Percentiles rank a stretch among this genome's conserved stretches.
These are phyloP conservation scores for Penicillium goetzii DNA, from an alignment of 495 filamentous ascomycete species.

Conservation along the genomic window DNA sequence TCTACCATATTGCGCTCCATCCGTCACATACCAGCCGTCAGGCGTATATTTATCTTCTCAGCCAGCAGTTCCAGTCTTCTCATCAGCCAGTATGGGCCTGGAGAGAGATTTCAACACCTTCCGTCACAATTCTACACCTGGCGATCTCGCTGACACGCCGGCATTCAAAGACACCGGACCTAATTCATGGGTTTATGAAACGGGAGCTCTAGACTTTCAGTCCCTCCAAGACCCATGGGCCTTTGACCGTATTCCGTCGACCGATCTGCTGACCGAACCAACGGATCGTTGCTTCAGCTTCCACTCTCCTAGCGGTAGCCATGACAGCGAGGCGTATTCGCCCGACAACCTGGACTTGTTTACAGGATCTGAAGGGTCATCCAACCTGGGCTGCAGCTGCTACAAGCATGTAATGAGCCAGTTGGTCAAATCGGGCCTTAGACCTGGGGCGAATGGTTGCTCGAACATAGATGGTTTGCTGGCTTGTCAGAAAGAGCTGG, in stretches of 20 bases:
- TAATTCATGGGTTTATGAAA: constrained; percentile 3
- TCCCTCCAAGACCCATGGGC: constrained; percentile 10
- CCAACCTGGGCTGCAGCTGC: constrained; percentile 15
- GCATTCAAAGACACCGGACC: not conserved
- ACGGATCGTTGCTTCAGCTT: not conserved
- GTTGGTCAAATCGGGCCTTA: constrained; percentile 14
- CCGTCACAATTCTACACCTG: not conserved
- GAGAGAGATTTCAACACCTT: constrained; percentile 6
- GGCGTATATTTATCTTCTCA: constrained; percentile 8
- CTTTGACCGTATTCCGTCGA: not conserved
- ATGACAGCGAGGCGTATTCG: constrained; percentile 12
- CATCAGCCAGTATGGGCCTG: not conserved
- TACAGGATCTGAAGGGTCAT: not conserved
- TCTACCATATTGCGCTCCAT: not conserved
- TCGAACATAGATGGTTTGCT: constrained; percentile 39
- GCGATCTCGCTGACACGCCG: not conserved
- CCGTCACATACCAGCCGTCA: not conserved
- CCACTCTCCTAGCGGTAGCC: constrained; percentile 14
- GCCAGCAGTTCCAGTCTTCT: not conserved
- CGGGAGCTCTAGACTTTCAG: not conserved
- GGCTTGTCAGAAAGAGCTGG: constrained; percentile 34
- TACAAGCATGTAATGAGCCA: constrained; percentile 20
- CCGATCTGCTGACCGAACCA: constrained; percentile 5
- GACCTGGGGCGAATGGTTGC: constrained; percentile 8
- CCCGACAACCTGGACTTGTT: not conserved